Conservation (phyloP, 306 rosid genomes). For the Vicia villosa region DNA sequence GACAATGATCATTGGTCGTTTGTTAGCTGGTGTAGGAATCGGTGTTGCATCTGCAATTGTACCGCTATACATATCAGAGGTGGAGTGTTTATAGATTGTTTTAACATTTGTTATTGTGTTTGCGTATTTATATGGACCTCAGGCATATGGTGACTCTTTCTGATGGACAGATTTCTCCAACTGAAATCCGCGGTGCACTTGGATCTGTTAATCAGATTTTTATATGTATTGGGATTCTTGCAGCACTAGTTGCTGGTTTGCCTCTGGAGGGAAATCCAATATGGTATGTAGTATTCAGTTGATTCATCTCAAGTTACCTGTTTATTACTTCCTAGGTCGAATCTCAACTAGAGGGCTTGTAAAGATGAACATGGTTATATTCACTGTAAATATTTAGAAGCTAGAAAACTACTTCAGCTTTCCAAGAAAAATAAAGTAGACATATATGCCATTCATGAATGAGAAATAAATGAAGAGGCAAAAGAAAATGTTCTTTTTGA, state of each 20-base stretch:
- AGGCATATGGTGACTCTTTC: slow-evolving; percentile 2
- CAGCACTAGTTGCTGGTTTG: slow-evolving; percentile 83
- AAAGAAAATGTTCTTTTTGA: too few relatives aligned
- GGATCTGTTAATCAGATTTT: slow-evolving; percentile 92
- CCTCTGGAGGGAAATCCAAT: slow-evolving; percentile 84
- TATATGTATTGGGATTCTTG: slow-evolving; percentile 89
- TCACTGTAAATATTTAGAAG: background rate
- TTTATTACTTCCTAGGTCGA: slow-evolving; percentile 25
- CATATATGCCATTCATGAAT: too few relatives aligned
- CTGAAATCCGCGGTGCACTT: slow-evolving; percentile 91
- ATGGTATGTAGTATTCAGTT: slow-evolving; percentile 62
- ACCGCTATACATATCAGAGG: slow-evolving; percentile 97
- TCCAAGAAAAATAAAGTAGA: too few relatives aligned
- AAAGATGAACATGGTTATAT: background rate
- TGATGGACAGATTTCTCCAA: slow-evolving; percentile 82
- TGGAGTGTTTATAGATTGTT: slow-evolving; percentile 34
- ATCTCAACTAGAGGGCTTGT: background rate
- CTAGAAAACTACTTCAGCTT: background rate
- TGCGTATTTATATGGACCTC: background rate
- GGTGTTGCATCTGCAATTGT: slow-evolving; percentile 94
- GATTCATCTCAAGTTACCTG: slow-evolving; percentile 28
- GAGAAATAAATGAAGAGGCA: too few relatives aligned
- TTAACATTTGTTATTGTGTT: background rate
- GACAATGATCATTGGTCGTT: slow-evolving; percentile 81
- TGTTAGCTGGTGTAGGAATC: slow-evolving; percentile 88